Evolutionary conservation across 2,329 filamentous ascomycete genomes (phyloP), one percentile per base, ranked within the genome.

Genomic region (Pseudocercospora cruenta): DNA sequence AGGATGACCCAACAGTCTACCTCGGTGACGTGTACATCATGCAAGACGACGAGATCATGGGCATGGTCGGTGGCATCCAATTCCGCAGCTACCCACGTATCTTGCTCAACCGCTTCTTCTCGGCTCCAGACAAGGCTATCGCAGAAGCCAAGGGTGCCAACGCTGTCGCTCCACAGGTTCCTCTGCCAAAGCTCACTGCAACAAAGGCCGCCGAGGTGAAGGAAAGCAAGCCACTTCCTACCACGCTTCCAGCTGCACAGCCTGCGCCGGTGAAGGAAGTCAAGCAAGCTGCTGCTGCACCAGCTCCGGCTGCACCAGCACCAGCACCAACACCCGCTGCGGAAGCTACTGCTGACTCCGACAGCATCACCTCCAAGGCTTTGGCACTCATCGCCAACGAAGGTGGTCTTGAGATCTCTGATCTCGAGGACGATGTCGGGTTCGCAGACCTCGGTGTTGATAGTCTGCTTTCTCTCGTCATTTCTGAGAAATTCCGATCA

Each of bases 61-160:
- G 68, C 1, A 63, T 70, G 57, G 66, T 73, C 16, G 64, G 64
- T 10, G 71, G 64, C 10, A 69, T 74, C 69, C 87, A 87, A 77
- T 90, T 90, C 81, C 85, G 87, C 74, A 82, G 85, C 68, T 88
- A 90, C 60, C 88, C 88, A 36, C 87, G 89, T 71, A 85, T 86
- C 70, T 81, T 89, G 22, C 81, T 91, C 67, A 88, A 89, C 79
- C 84, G 88, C 71, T 85, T 91, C 76, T 80, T 91, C 73, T 79
- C 77, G 67, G 88, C 89, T 57, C 88, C 88, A 1, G 85, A 85
- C 31, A 58, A 58, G 55, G 55, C 55, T 5, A 58, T 58, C 10
- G 31, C 55, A 22, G 55, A 58, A 31, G 19, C 55, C 14, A 36
- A 43, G 31, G 31, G 31, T 6, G 21, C 31, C 65, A 78, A 78